These are phyloP conservation scores for Athelia psychrophila DNA, from an alignment of 1,284 basidiomycete species.

Conservation along the genomic window DNA sequence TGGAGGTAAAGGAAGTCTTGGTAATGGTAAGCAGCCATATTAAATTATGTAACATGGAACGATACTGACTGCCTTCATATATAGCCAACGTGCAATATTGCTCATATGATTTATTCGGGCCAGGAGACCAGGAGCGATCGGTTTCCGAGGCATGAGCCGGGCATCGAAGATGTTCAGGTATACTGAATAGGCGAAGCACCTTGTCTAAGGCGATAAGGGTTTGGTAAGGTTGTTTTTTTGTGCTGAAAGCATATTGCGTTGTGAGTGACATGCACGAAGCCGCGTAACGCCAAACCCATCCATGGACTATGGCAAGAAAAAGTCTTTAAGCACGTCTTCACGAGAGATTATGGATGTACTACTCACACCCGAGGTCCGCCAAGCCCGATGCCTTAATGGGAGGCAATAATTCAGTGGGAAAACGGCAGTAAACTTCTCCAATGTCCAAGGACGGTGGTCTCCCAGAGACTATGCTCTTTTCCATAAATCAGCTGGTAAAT, in stretches of 20 bases:
- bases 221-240: conserved; percentile 33
- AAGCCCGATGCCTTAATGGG: conserved; percentile 23
- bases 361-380: conserved; percentile 42
- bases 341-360: too few species aligned
- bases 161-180: conserved; percentile 29
- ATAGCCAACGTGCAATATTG: conserved; percentile 40
- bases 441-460: conserved; percentile 43
- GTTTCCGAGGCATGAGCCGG: conserved; percentile 20
- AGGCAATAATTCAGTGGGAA: conserved; percentile 41
- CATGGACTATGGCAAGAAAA: conserved; percentile 33
- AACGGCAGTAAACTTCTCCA: conserved; percentile 45
- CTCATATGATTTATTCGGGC: conserved; percentile 38
- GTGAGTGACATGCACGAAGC: conserved; percentile 42
- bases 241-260: conserved; percentile 37
- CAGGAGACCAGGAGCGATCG: conserved; percentile 35
- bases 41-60: neutral
- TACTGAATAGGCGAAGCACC: conserved; percentile 42
- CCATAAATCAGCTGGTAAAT: too few species aligned
- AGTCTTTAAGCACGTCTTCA: too few species aligned
- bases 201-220: conserved; percentile 42
- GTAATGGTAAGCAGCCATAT: too few species aligned
- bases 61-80: conserved; percentile 42
- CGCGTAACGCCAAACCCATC: conserved; percentile 45
- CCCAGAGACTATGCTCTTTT: conserved; percentile 44
- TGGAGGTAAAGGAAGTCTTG: conserved; percentile 54